These are phyloP conservation scores for Tritrichomonas musculus DNA, from an alignment of 208 protist genomes.

Conservation along the genomic window DNA sequence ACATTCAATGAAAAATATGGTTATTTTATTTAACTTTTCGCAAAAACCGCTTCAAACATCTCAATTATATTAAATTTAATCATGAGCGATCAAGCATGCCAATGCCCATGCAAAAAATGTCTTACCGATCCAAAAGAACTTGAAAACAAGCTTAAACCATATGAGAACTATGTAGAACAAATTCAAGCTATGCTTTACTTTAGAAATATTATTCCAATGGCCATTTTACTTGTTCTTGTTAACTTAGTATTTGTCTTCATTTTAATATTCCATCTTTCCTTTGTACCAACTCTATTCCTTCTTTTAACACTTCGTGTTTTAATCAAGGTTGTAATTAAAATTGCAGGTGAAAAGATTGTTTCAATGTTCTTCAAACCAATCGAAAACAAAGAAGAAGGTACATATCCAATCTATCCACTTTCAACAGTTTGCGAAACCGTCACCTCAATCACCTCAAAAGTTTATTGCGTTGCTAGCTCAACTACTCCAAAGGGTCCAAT, in stretches of 20 bases:
- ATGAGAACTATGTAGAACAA: background rate
- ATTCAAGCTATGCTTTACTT: conserved; percentile 10
- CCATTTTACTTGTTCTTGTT: background rate
- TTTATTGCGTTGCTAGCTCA: no score
- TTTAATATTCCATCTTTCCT: background rate
- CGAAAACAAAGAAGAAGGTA: background rate
- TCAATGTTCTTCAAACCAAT: background rate
- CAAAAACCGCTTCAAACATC: no score
- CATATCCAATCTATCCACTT: background rate
- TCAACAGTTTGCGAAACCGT: background rate
- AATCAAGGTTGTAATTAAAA: background rate
- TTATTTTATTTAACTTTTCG: no score
- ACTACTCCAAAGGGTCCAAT: background rate
- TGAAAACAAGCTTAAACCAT: background rate
- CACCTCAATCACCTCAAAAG: no score
- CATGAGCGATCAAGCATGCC: no score
- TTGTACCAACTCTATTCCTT: background rate
- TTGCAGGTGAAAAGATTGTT: background rate
- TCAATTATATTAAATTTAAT: no score
- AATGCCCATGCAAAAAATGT: background rate
- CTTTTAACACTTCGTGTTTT: background rate
- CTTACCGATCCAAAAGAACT: background rate
- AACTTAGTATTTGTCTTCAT: conserved; percentile 9
- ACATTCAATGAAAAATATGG: no score
- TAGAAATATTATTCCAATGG: background rate